Base-by-base conservation (phyloP, 2,329 filamentous ascomycete genomes). In the Fusarium buharicum region DNA sequence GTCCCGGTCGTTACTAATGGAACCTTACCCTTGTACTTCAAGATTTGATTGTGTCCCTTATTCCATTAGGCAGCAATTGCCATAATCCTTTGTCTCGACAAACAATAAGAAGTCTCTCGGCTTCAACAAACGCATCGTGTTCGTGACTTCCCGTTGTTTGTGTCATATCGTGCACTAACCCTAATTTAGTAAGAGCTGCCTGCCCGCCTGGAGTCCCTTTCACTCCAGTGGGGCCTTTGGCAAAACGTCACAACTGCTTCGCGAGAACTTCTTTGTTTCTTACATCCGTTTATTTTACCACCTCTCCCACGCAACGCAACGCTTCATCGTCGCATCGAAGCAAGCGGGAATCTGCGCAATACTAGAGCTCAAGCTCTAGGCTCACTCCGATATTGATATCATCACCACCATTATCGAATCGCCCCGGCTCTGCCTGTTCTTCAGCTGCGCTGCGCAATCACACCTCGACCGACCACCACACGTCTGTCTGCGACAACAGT, bases 211-310 rank as follows among this genome's bases (percentile, higher is more conserved):
- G 50, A 51, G 52, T 45, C 47, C 46, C 41, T 39, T 45, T 39
- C 36, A 20, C 40, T 30, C 14, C 49, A 45, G 67, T 70, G 67
- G 67, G 67, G 64, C 67, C 33, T 57, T 36, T 22, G 22, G 47
- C 51, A 69, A 67, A 59, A 70, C 67, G 67, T 70, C 67, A 69
- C 64, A 61, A 44, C 58, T 48, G 28, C 47, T 41, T 47, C 39
- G 39, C 47, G 27, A 63, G 55, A 62, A 64, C 47, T 59, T 62
- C 58, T 64, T 64, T 62, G 52, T 56, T 49, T 53, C 45, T 28
- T 39, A 27, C 55, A 55, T n/a, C n/a, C n/a, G n/a, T 24, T 44
- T 34, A 38, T 54, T 49, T 59, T 31, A 30, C 20, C 33, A 22
- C 41, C 34, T 45, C 40, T 11, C 30, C 47, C 48, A 41, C 31